Evolutionary conservation across 768 basidiomycete genomes (phyloP).

Genomic region (Coprinopsis sp.): DNA sequence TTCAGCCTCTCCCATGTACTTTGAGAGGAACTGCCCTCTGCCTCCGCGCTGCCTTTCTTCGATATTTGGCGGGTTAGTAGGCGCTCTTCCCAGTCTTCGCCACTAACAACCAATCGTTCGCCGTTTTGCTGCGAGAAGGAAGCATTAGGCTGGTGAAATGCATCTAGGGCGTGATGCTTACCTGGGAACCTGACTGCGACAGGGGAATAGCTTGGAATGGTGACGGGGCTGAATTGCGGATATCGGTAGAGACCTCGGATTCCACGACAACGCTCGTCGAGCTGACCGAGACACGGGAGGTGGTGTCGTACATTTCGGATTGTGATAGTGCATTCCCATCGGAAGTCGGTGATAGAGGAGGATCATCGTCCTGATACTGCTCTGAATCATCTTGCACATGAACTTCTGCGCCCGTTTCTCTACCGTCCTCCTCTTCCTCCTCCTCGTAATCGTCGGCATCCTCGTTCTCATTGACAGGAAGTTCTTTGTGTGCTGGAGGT

Average conservation of each 20-base stretch:
- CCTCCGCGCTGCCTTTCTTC: conserved; percentile 55
- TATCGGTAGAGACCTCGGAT: conserved; percentile 55
- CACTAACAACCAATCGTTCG: conserved; percentile 52
- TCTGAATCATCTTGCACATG: conserved; percentile 41
- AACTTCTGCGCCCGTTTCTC: conserved; percentile 29
- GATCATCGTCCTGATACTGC: conserved; percentile 34
- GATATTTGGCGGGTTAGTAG: conserved; percentile 37
- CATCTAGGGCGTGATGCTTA: background rate
- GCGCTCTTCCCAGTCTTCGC: conserved; percentile 50
- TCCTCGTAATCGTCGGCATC: conserved; percentile 53
- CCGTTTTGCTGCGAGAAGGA: conserved; percentile 12
- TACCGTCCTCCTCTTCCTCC: conserved; percentile 47
- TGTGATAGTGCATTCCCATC: conserved; percentile 43
- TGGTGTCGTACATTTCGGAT: conserved; percentile 44
- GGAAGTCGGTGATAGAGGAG: conserved; percentile 48
- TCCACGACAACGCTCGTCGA: conserved; percentile 64
- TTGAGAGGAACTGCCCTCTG: conserved; percentile 48
- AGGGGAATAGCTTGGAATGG: conserved; percentile 34
- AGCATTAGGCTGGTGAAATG: conserved; percentile 9
- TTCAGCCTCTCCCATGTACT: conserved; percentile 74
- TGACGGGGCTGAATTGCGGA: conserved; percentile 34
- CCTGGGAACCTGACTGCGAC: conserved; percentile 12
- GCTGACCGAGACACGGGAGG: conserved; percentile 51
- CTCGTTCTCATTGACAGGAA: too few species aligned
- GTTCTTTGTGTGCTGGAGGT: too few species aligned